Percentiles rank a stretch among this genome's conserved stretches.
phyloP scores from a whole-genome alignment of 495 filamentous ascomycete species.

The Podospora bellae-mahoneyi region DNA sequence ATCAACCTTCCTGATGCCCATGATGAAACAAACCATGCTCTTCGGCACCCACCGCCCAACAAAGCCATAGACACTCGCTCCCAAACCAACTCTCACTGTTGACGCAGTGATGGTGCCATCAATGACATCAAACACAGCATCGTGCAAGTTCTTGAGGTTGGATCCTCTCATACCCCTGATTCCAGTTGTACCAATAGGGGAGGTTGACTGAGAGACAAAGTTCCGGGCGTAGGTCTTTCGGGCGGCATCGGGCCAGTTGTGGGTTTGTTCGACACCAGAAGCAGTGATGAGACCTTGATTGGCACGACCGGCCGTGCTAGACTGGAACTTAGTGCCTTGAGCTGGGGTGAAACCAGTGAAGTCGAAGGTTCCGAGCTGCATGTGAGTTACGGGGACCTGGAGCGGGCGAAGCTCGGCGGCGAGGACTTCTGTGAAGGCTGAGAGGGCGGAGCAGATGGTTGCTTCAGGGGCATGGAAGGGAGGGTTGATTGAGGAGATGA shows the following conservation, averaged over 20 bases:
- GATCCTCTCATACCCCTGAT: conserved; percentile 57
- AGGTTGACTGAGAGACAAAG: conserved; percentile 50
- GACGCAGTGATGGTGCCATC: conserved; percentile 44
- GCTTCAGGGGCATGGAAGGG: conserved; percentile 84
- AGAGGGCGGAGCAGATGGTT: conserved; percentile 69
- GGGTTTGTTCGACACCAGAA: conserved; percentile 56
- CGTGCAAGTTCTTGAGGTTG: conserved; percentile 69
- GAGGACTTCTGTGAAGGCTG: conserved; percentile 73
- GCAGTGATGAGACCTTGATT: conserved; percentile 27
- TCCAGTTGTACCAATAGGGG: conserved; percentile 42
- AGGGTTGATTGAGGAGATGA: conserved; percentile 76
- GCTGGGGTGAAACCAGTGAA: conserved; percentile 45
- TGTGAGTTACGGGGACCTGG: conserved; percentile 72
- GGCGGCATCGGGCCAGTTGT: conserved; percentile 59
- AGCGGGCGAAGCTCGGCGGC: conserved; percentile 68
- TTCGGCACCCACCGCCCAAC: conserved; percentile 81
- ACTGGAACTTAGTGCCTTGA: conserved; percentile 25
- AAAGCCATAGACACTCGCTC: conserved; percentile 76
- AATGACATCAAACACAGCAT: conserved; percentile 84
- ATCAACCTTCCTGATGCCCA: conserved; percentile 63
- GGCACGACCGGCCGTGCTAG: neutral
- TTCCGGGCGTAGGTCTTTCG: conserved; percentile 54
- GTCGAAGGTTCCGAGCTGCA: conserved; percentile 88
- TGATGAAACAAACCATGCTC: conserved; percentile 81
- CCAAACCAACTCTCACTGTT: conserved; percentile 73